Base-by-base conservation (phyloP, 148 eudicot species). In the Cornus kousa region DNA sequence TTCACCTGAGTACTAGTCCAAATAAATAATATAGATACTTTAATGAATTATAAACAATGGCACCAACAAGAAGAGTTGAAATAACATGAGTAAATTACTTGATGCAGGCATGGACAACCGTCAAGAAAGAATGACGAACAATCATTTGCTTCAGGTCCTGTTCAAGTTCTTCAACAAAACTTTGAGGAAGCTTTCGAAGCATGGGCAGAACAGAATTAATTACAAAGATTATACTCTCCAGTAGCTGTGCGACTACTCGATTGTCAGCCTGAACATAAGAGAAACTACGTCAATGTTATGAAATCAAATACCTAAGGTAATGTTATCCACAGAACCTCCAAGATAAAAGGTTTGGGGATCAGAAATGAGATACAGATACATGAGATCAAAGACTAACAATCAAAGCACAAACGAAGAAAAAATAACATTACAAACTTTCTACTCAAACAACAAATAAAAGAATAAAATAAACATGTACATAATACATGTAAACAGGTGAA, bases 81-180 rank as follows among this genome's bases (percentile, higher is more conserved):
- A 40, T 39, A 67, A 22, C 13, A 79, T 35, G 43, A 33, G 78
- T 50, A 69, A 74, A 33, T 80, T 90, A 96, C 99, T 91, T 96
- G 90, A 93, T 93, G 90, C 97, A 92, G 78, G 99, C 97, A 87
- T 92, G 97, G 73, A 96, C 99, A 83, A 96, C 97, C 39, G 97
- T 89, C 82, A 96, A 87, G 86, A 96, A 96, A 79, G 98, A 87
- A 90, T 96, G 99, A 10, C 98, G 99, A 81, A 92, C 97, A 78
- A 96, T 96, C 92, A 96, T 96, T 79, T 90, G 97, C 87, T 92
- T 96, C 80, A 96, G 81, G 83, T 96, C 99, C 84, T 93, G 98
- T 80, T 96, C 95, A 77, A 96, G 98, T 77, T 96, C 99, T 80
- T 90, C 98, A 79, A 87, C 86, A 83, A 93, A 84, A 86, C 82